Conservation (phyloP, 805 yeast genomes). For the Tetrapisispora pingtungensis region DNA sequence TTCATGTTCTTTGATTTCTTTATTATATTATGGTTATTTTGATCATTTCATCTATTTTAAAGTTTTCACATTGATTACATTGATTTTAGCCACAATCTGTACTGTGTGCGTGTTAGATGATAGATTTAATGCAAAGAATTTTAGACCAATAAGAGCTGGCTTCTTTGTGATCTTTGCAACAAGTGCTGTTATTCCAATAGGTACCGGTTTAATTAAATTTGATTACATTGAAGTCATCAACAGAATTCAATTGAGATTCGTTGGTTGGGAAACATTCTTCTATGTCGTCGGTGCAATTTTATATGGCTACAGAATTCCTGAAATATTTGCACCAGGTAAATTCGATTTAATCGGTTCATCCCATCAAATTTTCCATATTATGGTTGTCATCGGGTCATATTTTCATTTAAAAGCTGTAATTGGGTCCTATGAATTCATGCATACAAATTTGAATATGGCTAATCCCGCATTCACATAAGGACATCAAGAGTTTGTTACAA, state of each 20-base stretch:
- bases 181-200: conserved; percentile 62
- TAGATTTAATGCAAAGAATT: conserved; percentile 52
- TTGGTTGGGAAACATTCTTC: conserved; percentile 59
- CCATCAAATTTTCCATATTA: conserved; percentile 73
- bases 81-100: conserved; percentile 50
- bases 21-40: conserved; percentile 37
- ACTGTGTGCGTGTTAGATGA: conserved; percentile 55
- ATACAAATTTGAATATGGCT: conserved; percentile 8
- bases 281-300: conserved; percentile 71
- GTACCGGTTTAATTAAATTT: conserved; percentile 39
- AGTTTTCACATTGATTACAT: conserved; percentile 33
- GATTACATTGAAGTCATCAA: conserved; percentile 42
- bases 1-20: conserved; percentile 49
- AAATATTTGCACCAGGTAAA: conserved; percentile 45
- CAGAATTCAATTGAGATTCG: conserved; percentile 50
- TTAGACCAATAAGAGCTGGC: conserved; percentile 64
- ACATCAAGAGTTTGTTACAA: not conserved
- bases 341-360: conserved; percentile 69
- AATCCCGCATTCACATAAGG: not conserved
- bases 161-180: conserved; percentile 75
- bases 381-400: conserved; percentile 67
- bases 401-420: conserved; percentile 64
- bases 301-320: conserved; percentile 77
- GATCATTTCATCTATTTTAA: conserved; percentile 27
- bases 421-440: conserved; percentile 40